phyloP scores from a whole-genome alignment of 345 rosid genomes.

The Eucalyptus caleyi region DNA sequence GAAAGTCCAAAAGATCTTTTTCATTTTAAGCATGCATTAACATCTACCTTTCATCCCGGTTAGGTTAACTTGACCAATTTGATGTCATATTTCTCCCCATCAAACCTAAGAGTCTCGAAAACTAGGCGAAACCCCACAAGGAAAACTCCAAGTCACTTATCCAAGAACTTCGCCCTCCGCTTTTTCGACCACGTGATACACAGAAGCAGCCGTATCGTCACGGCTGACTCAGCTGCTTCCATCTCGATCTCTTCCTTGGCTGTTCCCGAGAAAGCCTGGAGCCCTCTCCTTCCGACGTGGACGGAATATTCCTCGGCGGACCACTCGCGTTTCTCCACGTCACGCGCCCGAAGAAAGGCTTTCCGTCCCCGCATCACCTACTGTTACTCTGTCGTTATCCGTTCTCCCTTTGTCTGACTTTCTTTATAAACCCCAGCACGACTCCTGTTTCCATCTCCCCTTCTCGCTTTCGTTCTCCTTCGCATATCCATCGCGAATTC shows the following conservation, averaged over 20 bases:
- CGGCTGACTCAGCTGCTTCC: conserved; percentile 1
- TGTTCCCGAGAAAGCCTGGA: not conserved
- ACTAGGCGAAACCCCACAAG: not conserved
- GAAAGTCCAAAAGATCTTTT: not conserved
- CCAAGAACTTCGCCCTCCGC: not conserved
- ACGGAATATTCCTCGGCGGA: not conserved
- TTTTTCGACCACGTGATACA: not conserved
- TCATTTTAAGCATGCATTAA: not conserved
- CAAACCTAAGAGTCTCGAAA: not conserved
- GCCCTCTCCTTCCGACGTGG: conserved; percentile 5
- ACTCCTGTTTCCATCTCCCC: not conserved
- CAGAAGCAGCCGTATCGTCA: not conserved
- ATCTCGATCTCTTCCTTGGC: not conserved
- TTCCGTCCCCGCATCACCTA: not conserved
- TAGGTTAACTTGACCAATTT: not conserved
- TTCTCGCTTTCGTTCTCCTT: not conserved
- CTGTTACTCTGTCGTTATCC: not conserved
- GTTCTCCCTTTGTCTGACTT: not conserved
- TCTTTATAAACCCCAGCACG: not conserved
- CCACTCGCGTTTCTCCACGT: conserved; percentile 1
- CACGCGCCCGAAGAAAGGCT: not conserved
- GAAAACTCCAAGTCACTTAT: not conserved
- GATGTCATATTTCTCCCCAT: not conserved
- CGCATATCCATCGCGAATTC: not conserved
- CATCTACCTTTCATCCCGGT: not conserved